Evolutionary conservation across 306 rosid species (phyloP), one percentile per base, ranked within the genome.

Genomic region (Pterocarpus macrocarpus): DNA sequence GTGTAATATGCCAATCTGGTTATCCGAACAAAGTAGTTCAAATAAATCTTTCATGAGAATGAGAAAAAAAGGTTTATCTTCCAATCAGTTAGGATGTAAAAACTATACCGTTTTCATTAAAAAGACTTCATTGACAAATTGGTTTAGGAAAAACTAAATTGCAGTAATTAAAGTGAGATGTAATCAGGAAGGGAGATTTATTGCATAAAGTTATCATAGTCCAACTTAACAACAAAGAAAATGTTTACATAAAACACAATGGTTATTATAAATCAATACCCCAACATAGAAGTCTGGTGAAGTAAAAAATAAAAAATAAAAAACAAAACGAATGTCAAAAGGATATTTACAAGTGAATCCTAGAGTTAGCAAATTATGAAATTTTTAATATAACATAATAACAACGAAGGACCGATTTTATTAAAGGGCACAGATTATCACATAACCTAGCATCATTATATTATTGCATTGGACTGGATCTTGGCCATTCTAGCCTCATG

Each of bases 271-370:
- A 80, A 75, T 69, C 52, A 80, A 80, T 62, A 52, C 14, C 64
- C 41, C 58, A 68, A 15, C 69, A 58, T 13, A 64, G 81, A 83
- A 76, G 64, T 56, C 39, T 38, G 73, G 28, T 69, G 64, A 47
- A 8, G 8, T 0, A 9, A 47, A 47, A 6, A 8, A 8, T 47
- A 47, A 47, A 2, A 47, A 47, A 1, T 5, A 22, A 22, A 22
- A 12, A n/a, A n/a, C n/a, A n/a, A 47, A 9, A 47, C 50, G 73
- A 73, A 52, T 17, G 63, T 35, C 84, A 71, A 67, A 83, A 75
- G 4, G 41, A 38, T 38, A 38, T 38, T 38, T 38, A 7, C 47
- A 43, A 43, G 10, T 43, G 10, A 43, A 43, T 43, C 47, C 1
- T 43, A 4, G 1, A 43, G 47, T 6, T 43, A 0, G 47, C 47